A percentile compares a stretch with the other conserved stretches of the same genome.
Conservation (phyloP, 345 rosid species). For the Salix viminalis region DNA sequence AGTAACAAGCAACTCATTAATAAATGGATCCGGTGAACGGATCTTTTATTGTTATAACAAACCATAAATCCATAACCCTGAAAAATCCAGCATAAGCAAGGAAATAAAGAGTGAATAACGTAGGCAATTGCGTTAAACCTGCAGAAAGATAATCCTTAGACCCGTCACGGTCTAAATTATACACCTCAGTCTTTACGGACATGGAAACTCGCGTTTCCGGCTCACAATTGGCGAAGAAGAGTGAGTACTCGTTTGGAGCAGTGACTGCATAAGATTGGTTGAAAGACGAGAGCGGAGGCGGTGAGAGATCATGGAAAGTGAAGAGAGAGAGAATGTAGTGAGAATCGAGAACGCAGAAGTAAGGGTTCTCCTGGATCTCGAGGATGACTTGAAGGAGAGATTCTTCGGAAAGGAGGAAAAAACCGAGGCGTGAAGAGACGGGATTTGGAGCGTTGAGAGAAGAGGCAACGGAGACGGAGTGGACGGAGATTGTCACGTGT, state of each 20-base stretch:
- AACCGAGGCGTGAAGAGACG: slow-evolving; percentile 66
- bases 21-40: slow-evolving; percentile 82
- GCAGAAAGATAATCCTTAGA: slow-evolving; percentile 70
- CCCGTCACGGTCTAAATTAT: slow-evolving; percentile 54
- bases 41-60: slow-evolving; percentile 41
- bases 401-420: slow-evolving; percentile 92
- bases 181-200: slow-evolving; percentile 71
- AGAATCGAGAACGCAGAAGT: slow-evolving; percentile 86
- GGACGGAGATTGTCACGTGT: slow-evolving; percentile 55
- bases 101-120: slow-evolving; percentile 54
- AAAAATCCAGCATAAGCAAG: slow-evolving; percentile 49
- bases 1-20: slow-evolving; percentile 69
- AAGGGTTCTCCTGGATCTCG: slow-evolving; percentile 73
- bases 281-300: slow-evolving; percentile 64
- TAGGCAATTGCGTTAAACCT: slow-evolving; percentile 70
- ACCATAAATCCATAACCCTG: slow-evolving; percentile 60
- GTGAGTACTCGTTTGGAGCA: slow-evolving; percentile 79
- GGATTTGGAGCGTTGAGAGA: slow-evolving; percentile 43
- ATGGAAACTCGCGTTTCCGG: slow-evolving; percentile 76
- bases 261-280: slow-evolving; percentile 55
- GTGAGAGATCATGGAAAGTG: slow-evolving; percentile 78
- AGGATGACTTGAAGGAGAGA: slow-evolving; percentile 71
- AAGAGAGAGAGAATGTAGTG: slow-evolving; percentile 50
- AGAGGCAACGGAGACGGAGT: slow-evolving; percentile 61
- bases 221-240: slow-evolving; percentile 85